Evolutionary conservation across 345 rosid species (phyloP).

Genomic region (Eucalyptus marginata): DNA sequence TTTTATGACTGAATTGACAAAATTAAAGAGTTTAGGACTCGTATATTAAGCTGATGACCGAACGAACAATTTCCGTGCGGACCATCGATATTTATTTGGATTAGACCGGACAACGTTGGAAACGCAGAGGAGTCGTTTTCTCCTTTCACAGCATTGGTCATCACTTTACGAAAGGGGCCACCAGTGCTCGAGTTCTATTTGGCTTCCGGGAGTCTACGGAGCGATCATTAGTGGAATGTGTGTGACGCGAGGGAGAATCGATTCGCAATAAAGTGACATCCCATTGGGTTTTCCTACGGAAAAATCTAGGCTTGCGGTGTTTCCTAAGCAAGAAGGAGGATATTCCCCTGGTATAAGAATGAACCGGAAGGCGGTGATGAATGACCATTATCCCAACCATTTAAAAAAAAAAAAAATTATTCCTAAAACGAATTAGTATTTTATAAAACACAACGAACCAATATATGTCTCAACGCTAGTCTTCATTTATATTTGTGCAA

Average conservation of each 20-base stretch:
- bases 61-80: background rate
- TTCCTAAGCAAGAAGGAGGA: background rate
- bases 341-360: background rate
- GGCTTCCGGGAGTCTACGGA: background rate
- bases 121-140: background rate
- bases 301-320: background rate
- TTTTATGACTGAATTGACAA: background rate
- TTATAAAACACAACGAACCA: background rate
- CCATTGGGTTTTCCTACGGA: background rate
- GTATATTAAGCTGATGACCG: background rate
- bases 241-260: background rate
- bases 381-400: background rate
- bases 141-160: background rate
- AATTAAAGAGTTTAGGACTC: background rate
- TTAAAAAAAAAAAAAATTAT: background rate
- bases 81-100: background rate
- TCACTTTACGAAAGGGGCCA: background rate
- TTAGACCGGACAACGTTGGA: background rate
- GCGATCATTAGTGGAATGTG: background rate
- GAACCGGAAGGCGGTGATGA: background rate
- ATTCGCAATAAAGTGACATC: background rate
- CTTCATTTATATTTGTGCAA: background rate
- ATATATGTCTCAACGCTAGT: background rate
- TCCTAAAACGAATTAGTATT: background rate
- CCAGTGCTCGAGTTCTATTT: background rate